These are phyloP conservation scores for Thalassia testudinum DNA, from an alignment of 116 monocot genomes.

Conservation along the genomic window DNA sequence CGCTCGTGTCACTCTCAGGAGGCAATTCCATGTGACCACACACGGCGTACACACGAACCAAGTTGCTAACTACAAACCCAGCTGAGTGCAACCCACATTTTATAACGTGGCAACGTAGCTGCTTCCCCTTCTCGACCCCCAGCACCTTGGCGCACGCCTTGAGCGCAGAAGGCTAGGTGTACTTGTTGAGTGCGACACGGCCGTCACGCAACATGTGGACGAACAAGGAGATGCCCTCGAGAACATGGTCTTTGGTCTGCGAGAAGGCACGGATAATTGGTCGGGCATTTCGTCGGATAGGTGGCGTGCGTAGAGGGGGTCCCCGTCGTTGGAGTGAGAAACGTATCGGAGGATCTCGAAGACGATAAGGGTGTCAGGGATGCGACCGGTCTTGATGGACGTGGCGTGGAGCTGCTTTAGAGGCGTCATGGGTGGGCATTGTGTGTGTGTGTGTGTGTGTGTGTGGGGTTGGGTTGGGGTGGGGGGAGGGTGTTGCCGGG, in stretches of 20 bases:
- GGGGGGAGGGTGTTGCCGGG: no score
- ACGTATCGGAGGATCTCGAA: constrained; percentile 41
- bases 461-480: no score
- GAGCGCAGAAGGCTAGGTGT: constrained; percentile 48
- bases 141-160: constrained; percentile 39
- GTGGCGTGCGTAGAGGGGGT: constrained; percentile 29
- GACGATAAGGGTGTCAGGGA: constrained; percentile 38
- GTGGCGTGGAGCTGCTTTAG: constrained; percentile 43
- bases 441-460: no score
- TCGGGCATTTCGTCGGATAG: constrained; percentile 45
- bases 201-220: constrained; percentile 14
- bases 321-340: constrained; percentile 15
- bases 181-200: constrained; percentile 21
- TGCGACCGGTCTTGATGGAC: constrained; percentile 49
- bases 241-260: constrained; percentile 21
- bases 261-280: constrained; percentile 53
- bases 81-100: constrained; percentile 29
- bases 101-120: constrained; percentile 34
- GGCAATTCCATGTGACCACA: constrained; percentile 29
- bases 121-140: constrained; percentile 34
- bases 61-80: constrained; percentile 52
- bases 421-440: constrained; percentile 11
- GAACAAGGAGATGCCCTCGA: constrained; percentile 22
- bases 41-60: constrained; percentile 48
- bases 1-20: constrained; percentile 10